These are phyloP conservation scores for Phyllosticta paracitricarpa DNA, from an alignment of 2,329 filamentous ascomycete species.

Conservation along the genomic window DNA sequence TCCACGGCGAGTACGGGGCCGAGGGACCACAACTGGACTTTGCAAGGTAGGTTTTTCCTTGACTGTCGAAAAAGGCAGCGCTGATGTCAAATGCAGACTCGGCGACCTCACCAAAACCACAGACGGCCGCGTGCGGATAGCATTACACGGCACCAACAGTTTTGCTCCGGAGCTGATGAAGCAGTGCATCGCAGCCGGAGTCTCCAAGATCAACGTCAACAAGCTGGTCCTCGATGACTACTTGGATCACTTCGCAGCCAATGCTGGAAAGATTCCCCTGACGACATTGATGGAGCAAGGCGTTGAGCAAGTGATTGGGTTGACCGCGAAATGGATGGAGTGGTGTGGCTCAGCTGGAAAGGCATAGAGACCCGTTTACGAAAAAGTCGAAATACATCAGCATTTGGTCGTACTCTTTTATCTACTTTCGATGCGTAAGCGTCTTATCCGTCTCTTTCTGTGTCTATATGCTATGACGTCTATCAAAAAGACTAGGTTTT, in stretches of 20 bases:
- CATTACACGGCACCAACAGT: slow-evolving; percentile 49
- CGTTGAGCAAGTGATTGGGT: slow-evolving; percentile 31
- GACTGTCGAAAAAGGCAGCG: neutral
- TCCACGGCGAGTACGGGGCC: slow-evolving; percentile 39
- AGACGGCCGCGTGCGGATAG: slow-evolving; percentile 36
- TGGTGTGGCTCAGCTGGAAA: slow-evolving; percentile 38
- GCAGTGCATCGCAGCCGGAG: slow-evolving; percentile 41
- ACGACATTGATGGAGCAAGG: slow-evolving; percentile 38
- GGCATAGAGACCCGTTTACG: slow-evolving; percentile 18
- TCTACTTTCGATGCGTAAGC: neutral
- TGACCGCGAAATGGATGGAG: slow-evolving; percentile 39
- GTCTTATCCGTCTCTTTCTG: neutral
- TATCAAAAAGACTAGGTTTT: neutral
- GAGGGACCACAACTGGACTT: slow-evolving; percentile 27
- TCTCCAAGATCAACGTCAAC: slow-evolving; percentile 51
- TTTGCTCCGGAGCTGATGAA: slow-evolving; percentile 42
- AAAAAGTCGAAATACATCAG: neutral
- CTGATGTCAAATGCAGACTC: slow-evolving; percentile 20
- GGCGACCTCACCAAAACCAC: slow-evolving; percentile 17
- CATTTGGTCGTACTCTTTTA: neutral
- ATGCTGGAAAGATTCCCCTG: slow-evolving; percentile 26
- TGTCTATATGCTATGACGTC: neutral
- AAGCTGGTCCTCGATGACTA: slow-evolving; percentile 41
- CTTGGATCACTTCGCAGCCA: slow-evolving; percentile 31
- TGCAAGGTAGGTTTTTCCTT: slow-evolving; percentile 8